Evolutionary conservation across 352 stramenopile species (phyloP), one percentile per base, ranked within the genome.

Genomic region (Globisporangium paroecandrum): DNA sequence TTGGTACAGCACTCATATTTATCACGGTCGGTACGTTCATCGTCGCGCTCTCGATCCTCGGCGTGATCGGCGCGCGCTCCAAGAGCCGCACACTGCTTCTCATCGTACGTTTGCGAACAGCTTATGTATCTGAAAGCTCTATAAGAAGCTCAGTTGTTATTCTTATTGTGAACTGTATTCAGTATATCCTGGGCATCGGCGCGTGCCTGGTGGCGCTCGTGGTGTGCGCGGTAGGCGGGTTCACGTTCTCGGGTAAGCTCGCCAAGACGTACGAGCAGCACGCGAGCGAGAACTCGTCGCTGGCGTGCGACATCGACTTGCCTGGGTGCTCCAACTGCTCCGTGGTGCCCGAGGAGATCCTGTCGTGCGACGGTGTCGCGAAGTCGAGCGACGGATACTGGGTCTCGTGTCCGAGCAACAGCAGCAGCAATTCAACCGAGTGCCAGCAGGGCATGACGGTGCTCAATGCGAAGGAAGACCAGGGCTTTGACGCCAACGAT

Each of bases 291-390:
- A 64, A 74, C 36, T 60, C 70, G 29, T 71, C 72, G 2, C 62
- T 95, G 58, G 86, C 85, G n/a, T 95, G 87, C 59, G 77, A 89
- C 59, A 83, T 90, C 29, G 64, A 71, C 29, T 73, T 95, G 5
- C 66, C 71, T 0, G 81, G 83, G n/a, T 95, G 87, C 72, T 83
- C 81, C 56, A 95, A 95, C 64, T 95, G 87, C 69, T 90, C 85
- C 2, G 69, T 74, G 41, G 55, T 76, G 0, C 47, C 64, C 0
- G 60, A 67, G 0, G 60, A 80, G 18, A 69, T 82, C 58, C 63
- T 73, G 32, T 27, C 58, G 25, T 91, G 83, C 41, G 51, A 79
- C 54, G 85, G 85, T 36, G 77, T 82, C 41, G 79, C 72, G 22
- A 72, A 75, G 18, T 60, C 74, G 13, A 57, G 13, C 15, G 55